Evolutionary conservation across 2,329 filamentous ascomycete genomes (phyloP).

Genomic region (Coniochaeta sp.): DNA sequence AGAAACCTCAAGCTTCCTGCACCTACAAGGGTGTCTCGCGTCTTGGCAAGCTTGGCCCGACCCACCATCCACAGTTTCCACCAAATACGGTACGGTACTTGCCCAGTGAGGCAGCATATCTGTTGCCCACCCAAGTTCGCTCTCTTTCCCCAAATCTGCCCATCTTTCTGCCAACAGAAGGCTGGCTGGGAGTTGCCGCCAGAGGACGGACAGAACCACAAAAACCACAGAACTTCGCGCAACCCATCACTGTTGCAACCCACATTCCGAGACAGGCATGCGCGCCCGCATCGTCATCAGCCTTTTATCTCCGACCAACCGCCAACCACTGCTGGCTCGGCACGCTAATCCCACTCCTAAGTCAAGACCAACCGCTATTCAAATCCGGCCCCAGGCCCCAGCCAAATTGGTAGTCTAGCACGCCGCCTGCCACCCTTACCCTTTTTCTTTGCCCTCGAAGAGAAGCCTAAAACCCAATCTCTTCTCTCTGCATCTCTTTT

Average conservation of each 20-base stretch:
- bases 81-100: background rate
- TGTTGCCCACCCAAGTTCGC: background rate
- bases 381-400: background rate
- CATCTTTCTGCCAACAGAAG: background rate
- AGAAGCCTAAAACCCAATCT: background rate
- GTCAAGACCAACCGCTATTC: background rate
- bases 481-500: background rate
- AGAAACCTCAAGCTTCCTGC: background rate
- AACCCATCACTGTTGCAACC: conserved; percentile 5
- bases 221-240: background rate
- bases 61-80: background rate
- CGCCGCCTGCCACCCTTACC: background rate
- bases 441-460: background rate
- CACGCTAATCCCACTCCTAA: background rate
- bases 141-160: background rate
- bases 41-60: background rate
- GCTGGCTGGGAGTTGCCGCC: background rate
- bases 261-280: conserved; percentile 17
- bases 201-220: background rate
- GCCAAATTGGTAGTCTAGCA: background rate
- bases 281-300: conserved; percentile 19
- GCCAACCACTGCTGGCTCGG: background rate
- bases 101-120: background rate
- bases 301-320: conserved; percentile 7
- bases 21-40: background rate